These are phyloP conservation scores for Kluyveromyces siamensis DNA, from an alignment of 805 yeast species.

Conservation along the genomic window DNA sequence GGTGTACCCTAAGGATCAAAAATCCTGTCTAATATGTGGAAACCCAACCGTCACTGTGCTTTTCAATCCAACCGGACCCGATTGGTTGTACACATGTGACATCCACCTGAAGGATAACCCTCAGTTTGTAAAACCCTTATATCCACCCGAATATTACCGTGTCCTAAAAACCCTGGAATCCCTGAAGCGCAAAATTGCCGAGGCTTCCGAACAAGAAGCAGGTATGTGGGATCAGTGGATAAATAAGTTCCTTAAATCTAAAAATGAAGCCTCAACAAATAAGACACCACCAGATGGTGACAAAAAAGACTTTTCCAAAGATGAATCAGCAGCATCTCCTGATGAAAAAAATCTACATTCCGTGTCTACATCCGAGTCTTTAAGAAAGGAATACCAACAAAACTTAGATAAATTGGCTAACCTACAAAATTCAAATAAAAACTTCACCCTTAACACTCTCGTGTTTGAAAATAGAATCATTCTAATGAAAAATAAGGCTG, in stretches of 20 bases:
- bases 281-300: not conserved
- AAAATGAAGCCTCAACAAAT: conserved; percentile 4
- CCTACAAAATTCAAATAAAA: conserved; percentile 12
- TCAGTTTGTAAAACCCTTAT: conserved; percentile 22
- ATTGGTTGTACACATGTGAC: conserved; percentile 28
- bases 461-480: conserved; percentile 19
- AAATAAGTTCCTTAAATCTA: conserved; percentile 16
- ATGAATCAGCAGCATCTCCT: conserved; percentile 1
- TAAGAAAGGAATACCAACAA: conserved; percentile 11
- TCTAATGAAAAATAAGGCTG: conserved; percentile 8
- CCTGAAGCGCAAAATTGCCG: conserved; percentile 11
- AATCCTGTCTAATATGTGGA: conserved; percentile 23
- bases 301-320: not conserved
- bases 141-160: conserved; percentile 14
- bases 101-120: conserved; percentile 28
- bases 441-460: conserved; percentile 14
- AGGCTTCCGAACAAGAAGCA: conserved; percentile 3
- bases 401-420: conserved; percentile 14
- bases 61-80: conserved; percentile 19
- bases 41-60: conserved; percentile 22
- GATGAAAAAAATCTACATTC: not conserved
- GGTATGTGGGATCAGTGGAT: conserved; percentile 29
- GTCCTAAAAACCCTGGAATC: conserved; percentile 11
- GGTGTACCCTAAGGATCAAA: conserved; percentile 23
- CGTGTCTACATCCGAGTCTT: not conserved